Base-by-base conservation (phyloP, 2,329 filamentous ascomycete species). In the Diaporthe nobilis region DNA sequence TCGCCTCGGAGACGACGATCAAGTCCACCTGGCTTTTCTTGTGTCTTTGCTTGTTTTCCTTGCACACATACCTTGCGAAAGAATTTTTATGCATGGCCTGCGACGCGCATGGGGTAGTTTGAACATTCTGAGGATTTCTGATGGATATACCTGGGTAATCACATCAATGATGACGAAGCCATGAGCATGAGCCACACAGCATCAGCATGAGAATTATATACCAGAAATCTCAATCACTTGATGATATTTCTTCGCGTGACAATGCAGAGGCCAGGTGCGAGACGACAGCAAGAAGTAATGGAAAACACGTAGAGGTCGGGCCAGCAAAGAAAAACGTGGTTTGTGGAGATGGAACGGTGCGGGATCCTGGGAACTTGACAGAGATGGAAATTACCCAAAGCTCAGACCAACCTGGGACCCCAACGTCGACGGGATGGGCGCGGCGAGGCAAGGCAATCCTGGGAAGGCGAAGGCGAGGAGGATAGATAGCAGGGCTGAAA, bases 81-180 rank as follows among this genome's bases (percentile, higher is more conserved):
- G 60, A 74, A 73, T 42, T 72, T 55, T 67, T 71, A 77, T 75
- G 76, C 76, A 77, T 77, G 73, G 70, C 63, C 58, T 77, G 73
- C 57, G 57, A 58, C 75, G 70, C 63, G 73, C 70, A 73, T 73
- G 57, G 65, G 73, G 71, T 77, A 77, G 76, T 77, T 58, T 77
- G 76, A 73, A 73, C 22, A 75, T 60, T 75, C 20, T 47, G 63
- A 71, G 70, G 63, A 53, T 61, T 57, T 53, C 61, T 73, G 76
- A 61, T 71, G 73, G 73, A 75, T 75, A 77, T 77, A 77, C 73
- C 76, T 75, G 73, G 73, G 65, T 73, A 73, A 75, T 73, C 73
- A 77, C 72, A 77, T 65, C 76, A 75, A 75, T 71, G 76, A 76
- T 74, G 75, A 76, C 63, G 75, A 73, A 77, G 71, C 73, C 70